Evolutionary conservation across 371 early-diverging fungal species (phyloP), one percentile per base, ranked within the genome.

Genomic region (Cladochytrium tenue): DNA sequence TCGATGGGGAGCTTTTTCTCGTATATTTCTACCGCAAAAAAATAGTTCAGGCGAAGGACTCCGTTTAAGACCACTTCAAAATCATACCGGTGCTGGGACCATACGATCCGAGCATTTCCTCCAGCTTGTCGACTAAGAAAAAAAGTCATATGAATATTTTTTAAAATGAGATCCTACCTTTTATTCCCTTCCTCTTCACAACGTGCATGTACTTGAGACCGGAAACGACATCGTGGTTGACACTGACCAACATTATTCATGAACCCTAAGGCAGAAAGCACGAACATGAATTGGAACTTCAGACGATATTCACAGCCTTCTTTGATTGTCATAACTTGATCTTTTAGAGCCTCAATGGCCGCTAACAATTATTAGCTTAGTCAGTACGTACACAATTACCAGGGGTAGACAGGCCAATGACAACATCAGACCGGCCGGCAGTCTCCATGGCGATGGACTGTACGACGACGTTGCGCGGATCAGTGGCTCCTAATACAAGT

Each of bases 81-180:
- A 1, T 1, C 63, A 15, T 1, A 73, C 68, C 71, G 33, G 81
- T 67, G 36, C 82, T 74, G 53, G 98, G 96, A 34, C 95, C 96
- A 67, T 94, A 97, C 67, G 92, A 91, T 60, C 96, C 98, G 66
- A 95, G 84, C 96, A 97, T 96, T 73, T 95, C 95, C 72, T 96
- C 95, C 63, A 82, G 84, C 82, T 89, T 92, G 75, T 95, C 96
- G 53, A 96, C 95, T 89, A 69, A 32, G 32, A 64, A 31, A 31
- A 60, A 15, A 1, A 23, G 28, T 27, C 5, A 67, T 0, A 27
- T 50, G 13, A 50, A 60, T n/a, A 28, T 15, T 58, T 20, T 56
- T 10, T 23, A 30, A 63, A 43, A 34, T 25, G 1, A 56, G 1
- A 17, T 17, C 67, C 56, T 77, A 90, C 91, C 87, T 62, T 74